These are phyloP conservation scores for Dichotomocladium elegans DNA, from an alignment of 371 early-diverging fungal species.

Conservation along the genomic window DNA sequence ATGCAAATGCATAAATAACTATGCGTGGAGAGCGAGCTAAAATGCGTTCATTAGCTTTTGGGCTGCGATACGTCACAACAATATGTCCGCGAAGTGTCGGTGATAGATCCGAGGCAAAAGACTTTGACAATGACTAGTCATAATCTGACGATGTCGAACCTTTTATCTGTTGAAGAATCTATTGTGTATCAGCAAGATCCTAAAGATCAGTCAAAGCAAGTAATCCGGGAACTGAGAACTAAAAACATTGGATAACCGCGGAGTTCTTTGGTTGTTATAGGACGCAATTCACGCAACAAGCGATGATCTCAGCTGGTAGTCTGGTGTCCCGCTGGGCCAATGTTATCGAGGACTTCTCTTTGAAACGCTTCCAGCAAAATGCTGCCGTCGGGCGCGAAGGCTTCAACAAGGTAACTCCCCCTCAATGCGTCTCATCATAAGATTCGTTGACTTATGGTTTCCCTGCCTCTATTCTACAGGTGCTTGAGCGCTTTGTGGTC, in stretches of 20 bases:
- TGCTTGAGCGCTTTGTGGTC: conserved; percentile 50
- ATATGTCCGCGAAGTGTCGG: conserved; percentile 85
- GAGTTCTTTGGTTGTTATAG: conserved; percentile 14
- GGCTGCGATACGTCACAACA: conserved; percentile 57
- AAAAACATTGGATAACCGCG: too few relatives aligned
- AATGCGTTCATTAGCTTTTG: conserved; percentile 52
- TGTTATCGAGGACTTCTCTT: conserved; percentile 82
- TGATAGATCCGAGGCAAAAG: conserved; percentile 75
- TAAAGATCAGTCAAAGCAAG: conserved; percentile 34
- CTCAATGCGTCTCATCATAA: too few relatives aligned
- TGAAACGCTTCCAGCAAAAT: conserved; percentile 85
- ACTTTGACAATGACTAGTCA: conserved; percentile 68
- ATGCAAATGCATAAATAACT: too few relatives aligned
- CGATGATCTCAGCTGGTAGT: conserved; percentile 77
- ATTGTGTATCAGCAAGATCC: conserved; percentile 71
- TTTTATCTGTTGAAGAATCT: conserved; percentile 83
- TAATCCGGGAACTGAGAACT: neutral
- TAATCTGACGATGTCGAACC: conserved; percentile 71
- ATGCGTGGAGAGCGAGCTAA: neutral
- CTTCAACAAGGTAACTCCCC: conserved; percentile 56
- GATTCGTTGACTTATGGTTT: neutral
- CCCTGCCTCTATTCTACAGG: neutral
- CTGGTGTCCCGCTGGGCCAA: conserved; percentile 71
- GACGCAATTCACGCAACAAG: conserved; percentile 79
- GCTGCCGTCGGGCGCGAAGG: conserved; percentile 75